These are phyloP conservation scores for Rachicladosporium sp. DNA, from an alignment of 2,329 filamentous ascomycete genomes.

Conservation along the genomic window DNA sequence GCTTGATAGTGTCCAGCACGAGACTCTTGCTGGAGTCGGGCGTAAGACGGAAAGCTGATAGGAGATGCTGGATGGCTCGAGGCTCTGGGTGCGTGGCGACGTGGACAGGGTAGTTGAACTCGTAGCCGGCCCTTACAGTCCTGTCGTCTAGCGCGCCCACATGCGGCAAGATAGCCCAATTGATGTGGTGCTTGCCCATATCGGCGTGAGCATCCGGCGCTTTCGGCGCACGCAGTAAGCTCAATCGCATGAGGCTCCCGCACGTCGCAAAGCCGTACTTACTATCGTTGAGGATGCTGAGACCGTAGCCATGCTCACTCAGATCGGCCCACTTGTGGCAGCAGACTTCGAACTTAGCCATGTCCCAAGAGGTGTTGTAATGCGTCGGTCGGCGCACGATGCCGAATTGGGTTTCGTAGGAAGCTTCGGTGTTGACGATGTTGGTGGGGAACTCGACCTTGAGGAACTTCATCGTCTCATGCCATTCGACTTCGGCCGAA, in stretches of 20 bases:
- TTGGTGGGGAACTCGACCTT: constrained; percentile 98
- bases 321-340: constrained; percentile 90
- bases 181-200: constrained; percentile 72
- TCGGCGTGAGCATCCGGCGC: constrained; percentile 88
- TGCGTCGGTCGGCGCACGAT: constrained; percentile 83
- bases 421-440: constrained; percentile 79
- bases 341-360: constrained; percentile 96
- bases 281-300: constrained; percentile 86
- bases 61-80: constrained; percentile 17
- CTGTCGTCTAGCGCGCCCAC: constrained; percentile 54
- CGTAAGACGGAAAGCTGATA: constrained; percentile 53
- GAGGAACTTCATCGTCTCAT: constrained; percentile 91
- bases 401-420: constrained; percentile 90
- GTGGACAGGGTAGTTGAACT: constrained; percentile 76
- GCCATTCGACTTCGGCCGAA: constrained; percentile 85
- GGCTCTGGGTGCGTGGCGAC: constrained; percentile 32
- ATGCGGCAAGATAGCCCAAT: constrained; percentile 85
- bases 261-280: constrained; percentile 92
- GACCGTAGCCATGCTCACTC: constrained; percentile 76
- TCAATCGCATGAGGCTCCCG: constrained; percentile 81
- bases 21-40: constrained; percentile 31
- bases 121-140: constrained; percentile 72
- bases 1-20: constrained; percentile 80
- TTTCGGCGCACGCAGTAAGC: constrained; percentile 75
- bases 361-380: constrained; percentile 96